These are phyloP conservation scores for Stagonosporopsis tanaceti DNA, from an alignment of 2,329 filamentous ascomycete genomes.

Conservation along the genomic window DNA sequence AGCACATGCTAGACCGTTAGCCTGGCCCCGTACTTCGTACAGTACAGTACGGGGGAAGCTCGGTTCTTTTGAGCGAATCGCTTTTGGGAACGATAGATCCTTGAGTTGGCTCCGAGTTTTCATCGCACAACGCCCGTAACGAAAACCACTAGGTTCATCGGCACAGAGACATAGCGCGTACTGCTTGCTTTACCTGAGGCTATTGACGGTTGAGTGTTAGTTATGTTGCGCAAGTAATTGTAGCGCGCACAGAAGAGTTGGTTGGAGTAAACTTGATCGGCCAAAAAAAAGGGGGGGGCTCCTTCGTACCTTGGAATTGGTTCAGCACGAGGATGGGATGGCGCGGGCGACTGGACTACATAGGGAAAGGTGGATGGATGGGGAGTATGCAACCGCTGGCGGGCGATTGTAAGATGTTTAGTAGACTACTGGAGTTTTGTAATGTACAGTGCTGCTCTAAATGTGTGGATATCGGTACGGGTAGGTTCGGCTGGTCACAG, in stretches of 20 bases:
- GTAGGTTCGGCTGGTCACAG: not conserved
- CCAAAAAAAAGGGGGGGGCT: too few species aligned
- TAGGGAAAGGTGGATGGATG: not conserved
- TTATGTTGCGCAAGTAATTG: too few species aligned
- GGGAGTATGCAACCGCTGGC: slow-evolving; percentile 7
- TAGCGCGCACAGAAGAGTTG: too few species aligned
- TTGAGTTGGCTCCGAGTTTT: too few species aligned
- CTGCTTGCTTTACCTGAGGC: too few species aligned
- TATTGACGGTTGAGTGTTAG: too few species aligned
- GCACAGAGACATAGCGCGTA: too few species aligned
- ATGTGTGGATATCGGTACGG: not conserved
- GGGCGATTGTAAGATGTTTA: not conserved
- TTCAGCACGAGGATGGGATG: not conserved
- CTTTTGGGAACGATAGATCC: too few species aligned
- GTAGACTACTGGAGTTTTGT: not conserved
- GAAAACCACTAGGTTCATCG: too few species aligned
- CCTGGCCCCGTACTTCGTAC: not conserved
- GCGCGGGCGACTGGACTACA: not conserved
- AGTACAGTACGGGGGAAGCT: not conserved
- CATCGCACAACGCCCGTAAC: too few species aligned
- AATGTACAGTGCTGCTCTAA: not conserved
- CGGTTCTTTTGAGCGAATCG: too few species aligned
- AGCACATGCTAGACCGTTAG: not conserved
- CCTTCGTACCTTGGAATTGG: not conserved
- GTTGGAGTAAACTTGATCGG: too few species aligned